Base-by-base conservation (phyloP, 1,284 basidiomycete genomes). In the Sporisorium iseilematis-ciliati region DNA sequence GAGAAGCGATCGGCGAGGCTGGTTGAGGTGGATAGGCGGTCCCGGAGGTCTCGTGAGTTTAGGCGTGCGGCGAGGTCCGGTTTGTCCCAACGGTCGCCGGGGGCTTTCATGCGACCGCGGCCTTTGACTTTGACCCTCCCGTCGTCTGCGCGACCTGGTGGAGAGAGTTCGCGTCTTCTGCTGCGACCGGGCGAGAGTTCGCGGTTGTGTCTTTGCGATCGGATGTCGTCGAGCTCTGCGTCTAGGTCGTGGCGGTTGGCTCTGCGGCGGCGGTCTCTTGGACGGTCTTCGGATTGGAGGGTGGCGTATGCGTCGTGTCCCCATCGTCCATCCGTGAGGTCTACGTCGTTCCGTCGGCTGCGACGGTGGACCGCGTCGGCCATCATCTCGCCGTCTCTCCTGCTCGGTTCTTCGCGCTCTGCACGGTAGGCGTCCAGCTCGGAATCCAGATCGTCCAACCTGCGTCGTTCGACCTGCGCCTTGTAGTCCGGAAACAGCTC, bases 401-500 rank as follows among this genome's bases (percentile, higher is more conserved):
- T 23, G 26, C 62, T 29, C 20, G 65, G 75, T 16, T 75, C 59
- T 2, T 67, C 67, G 1, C 52, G 45, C 1, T 60, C 26, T 3
- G 63, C 57, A 10, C 60, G 23, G 26, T 71, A 55, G 3, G 43
- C 14, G 25, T 79, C 78, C 12, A 79, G 56, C 40, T 79, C 71
- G 1, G 58, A 51, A 40, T 76, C 68, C 20, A 78, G 54, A 21
- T 69, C 54, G 11, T 73, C 63, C 77, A 81, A 62, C 26, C 61
- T 54, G 25, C 48, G 29, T 11, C 58, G n/a, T 1, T 38, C 66
- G 8, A 54, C 54, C 6, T 51, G 25, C 4, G 69, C 50, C 52
- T 65, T 54, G 43, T 65, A 64, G 38, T 68, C 66, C 7, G 69
- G 78, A 61, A 67, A 79, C 31, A 79, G 62, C 64, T 81, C 79